A percentile compares a stretch with the other conserved stretches of the same genome.
Conservation (phyloP, 352 stramenopile species). For the Paralagenidium karlingii region DNA sequence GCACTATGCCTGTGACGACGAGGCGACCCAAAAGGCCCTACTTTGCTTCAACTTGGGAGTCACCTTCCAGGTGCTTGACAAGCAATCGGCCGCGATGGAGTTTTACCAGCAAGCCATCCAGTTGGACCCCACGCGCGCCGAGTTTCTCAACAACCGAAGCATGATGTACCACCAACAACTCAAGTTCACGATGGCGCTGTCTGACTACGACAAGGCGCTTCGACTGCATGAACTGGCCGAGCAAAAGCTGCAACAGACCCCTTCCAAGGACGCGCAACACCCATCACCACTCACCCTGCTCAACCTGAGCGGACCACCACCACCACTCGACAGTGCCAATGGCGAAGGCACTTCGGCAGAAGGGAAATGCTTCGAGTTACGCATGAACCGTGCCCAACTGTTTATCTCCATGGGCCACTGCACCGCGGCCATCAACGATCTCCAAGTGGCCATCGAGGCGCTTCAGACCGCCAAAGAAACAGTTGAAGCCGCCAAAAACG, state of each 20-base stretch:
- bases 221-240: too few relatives aligned
- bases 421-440: slow-evolving; percentile 18
- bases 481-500: not conserved
- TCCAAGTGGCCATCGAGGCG: slow-evolving; percentile 9
- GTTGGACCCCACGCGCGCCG: slow-evolving; percentile 16
- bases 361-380: slow-evolving; percentile 15
- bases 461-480: slow-evolving; percentile 2
- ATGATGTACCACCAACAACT: slow-evolving; percentile 38
- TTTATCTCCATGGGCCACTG: slow-evolving; percentile 38
- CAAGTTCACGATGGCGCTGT: slow-evolving; percentile 27
- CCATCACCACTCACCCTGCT: too few relatives aligned
- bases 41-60: slow-evolving; percentile 37
- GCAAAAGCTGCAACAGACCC: too few relatives aligned
- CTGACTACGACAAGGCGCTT: too few relatives aligned
- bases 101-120: slow-evolving; percentile 39
- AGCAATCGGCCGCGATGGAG: slow-evolving; percentile 24
- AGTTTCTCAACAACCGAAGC: slow-evolving; percentile 49
- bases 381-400: slow-evolving; percentile 39
- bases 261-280: too few relatives aligned
- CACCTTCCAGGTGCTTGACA: slow-evolving; percentile 19
- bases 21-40: slow-evolving; percentile 13
- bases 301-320: too few relatives aligned
- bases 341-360: too few relatives aligned
- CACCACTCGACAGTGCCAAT: too few relatives aligned
- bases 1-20: slow-evolving; percentile 7